Percentiles rank a stretch among this genome's conserved stretches.
phyloP scores from a whole-genome alignment of 305 asterid species.

The Fraxinus platypoda region DNA sequence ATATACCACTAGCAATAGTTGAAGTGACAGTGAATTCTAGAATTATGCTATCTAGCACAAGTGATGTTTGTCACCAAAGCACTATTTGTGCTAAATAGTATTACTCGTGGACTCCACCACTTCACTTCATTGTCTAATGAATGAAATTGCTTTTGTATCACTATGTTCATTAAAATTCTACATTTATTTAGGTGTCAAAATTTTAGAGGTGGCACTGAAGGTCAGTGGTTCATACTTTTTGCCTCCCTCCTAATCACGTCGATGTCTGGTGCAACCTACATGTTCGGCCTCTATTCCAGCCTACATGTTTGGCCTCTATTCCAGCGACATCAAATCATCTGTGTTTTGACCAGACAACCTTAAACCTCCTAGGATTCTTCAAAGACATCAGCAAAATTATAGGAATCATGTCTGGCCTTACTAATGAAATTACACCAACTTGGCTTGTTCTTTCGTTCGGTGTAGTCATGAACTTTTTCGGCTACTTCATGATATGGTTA shows the following conservation, averaged over 20 bases:
- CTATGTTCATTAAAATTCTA: background rate
- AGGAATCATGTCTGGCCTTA: conserved; percentile 49
- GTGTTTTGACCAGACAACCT: conserved; percentile 53
- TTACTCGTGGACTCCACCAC: background rate
- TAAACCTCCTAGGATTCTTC: conserved; percentile 57
- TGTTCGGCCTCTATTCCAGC: conserved; percentile 52
- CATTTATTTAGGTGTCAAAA: background rate
- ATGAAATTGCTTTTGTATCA: background rate
- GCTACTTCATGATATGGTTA: conserved; percentile 64
- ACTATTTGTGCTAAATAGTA: background rate
- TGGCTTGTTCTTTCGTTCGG: conserved; percentile 57
- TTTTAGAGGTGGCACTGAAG: background rate
- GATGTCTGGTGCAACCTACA: conserved; percentile 59
- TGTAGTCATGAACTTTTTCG: conserved; percentile 46
- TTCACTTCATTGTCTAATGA: too few relatives aligned
- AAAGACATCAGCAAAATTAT: conserved; percentile 58
- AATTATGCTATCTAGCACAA: background rate
- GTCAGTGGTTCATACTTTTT: conserved; percentile 58
- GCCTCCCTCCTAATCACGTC: conserved; percentile 50
- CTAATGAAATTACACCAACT: conserved; percentile 56
- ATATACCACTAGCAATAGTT: background rate
- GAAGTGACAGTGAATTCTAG: background rate
- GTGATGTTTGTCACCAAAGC: background rate
- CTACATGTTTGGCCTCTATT: conserved; percentile 57
- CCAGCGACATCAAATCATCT: conserved; percentile 45